phyloP scores from a whole-genome alignment of 2,329 filamentous ascomycete genomes.

The Penicillium sp. region DNA sequence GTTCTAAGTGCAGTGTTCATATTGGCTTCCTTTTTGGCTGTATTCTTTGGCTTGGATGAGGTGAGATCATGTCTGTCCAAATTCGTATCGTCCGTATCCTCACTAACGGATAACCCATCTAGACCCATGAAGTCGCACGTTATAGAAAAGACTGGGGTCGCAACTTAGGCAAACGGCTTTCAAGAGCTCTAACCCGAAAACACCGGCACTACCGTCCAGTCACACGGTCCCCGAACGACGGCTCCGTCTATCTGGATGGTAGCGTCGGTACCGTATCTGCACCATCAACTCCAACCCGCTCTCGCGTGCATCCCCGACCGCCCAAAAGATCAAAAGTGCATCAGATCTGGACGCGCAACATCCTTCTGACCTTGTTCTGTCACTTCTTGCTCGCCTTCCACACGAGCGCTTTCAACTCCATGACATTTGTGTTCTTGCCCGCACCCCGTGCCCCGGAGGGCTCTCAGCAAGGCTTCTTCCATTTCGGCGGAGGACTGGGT shows the following conservation, averaged over 20 bases:
- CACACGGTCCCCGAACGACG: constrained; percentile 26
- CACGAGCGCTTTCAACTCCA: constrained; percentile 69
- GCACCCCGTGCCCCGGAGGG: constrained; percentile 58
- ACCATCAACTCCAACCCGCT: constrained; percentile 26
- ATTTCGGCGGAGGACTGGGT: constrained; percentile 71
- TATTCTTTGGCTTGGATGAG: constrained; percentile 66
- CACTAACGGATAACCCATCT: not conserved
- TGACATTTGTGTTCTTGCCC: constrained; percentile 74
- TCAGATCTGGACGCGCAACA: constrained; percentile 53
- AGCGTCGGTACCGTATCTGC: constrained; percentile 25
- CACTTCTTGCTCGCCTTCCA: constrained; percentile 70
- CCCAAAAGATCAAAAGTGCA: constrained; percentile 46
- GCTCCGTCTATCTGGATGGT: constrained; percentile 34
- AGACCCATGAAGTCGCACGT: constrained; percentile 40
- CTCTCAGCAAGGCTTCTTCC: constrained; percentile 44
- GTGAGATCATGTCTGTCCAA: constrained; percentile 31
- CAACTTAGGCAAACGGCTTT: constrained; percentile 36
- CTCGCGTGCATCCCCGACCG: constrained; percentile 30
- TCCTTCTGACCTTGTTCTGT: constrained; percentile 56
- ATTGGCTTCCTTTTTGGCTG: constrained; percentile 50
- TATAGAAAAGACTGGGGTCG: constrained; percentile 43
- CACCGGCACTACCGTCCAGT: constrained; percentile 38
- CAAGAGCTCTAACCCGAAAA: constrained; percentile 26
- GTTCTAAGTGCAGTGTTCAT: constrained; percentile 62
- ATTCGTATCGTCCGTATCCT: not conserved